Evolutionary conservation across 2,329 filamentous ascomycete species (phyloP), one percentile per base, ranked within the genome.

Genomic region (Pseudopyrenochaeta lycopersici): DNA sequence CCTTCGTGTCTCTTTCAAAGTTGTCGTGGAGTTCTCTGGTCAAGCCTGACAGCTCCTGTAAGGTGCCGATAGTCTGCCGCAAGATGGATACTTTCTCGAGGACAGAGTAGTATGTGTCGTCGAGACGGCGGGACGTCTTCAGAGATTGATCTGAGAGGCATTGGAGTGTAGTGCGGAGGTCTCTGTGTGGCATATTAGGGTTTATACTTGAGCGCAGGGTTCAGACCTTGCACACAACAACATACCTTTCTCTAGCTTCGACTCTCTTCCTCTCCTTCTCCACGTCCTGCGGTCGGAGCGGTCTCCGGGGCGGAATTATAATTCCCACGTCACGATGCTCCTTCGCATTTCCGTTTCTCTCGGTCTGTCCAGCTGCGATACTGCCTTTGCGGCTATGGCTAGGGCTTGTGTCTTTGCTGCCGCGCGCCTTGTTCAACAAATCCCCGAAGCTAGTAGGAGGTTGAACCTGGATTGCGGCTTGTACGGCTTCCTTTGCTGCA

Each of bases 81-180:
- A 93, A 78, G 1, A 81, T 74, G 44, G 82, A 83, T 43, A 90
- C 81, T 67, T 89, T 90, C 69, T 91, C 87, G 27, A 92, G 80
- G 9, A 92, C 84, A 0, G 85, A 84, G 60, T 90, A 90, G 76
- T 92, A 93, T 2, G 88, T 88, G 53, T 89, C 85, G 71, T 93
- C 90, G 36, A 94, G 84, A 30, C 84, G 84, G 55, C 83, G 81
- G 14, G 87, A 90, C 20, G 87, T 85, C 18, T 81, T 76, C 49
- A 85, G 81, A 18, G 89, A 89, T 70, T 87, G 82, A 29, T 82
- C 77, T 62, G 82, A 82, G 10, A 92, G 79, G 43, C 60, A 62
- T 46, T 77, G 74, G 9, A 82, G 66, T 18, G 76, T 74, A 17
- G 64, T 52, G 6, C 74, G 72, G 7, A 82, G 70, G 46, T 80